phyloP scores from a whole-genome alignment of 176 grass and related monocot species.

The Avena eriantha region DNA sequence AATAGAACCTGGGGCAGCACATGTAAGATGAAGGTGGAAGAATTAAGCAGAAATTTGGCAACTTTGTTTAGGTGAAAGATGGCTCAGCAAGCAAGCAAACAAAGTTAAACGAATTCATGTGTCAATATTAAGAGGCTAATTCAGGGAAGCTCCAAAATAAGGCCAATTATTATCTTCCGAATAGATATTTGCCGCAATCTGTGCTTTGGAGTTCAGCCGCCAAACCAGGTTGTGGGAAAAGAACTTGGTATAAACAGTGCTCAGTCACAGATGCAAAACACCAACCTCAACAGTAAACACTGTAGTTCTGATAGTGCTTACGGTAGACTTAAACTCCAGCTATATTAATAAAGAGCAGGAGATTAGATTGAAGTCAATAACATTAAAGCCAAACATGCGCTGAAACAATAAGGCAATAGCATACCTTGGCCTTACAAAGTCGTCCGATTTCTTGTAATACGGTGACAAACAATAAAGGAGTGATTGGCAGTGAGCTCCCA shows the following conservation, averaged over 20 bases:
- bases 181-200: conserved; percentile 6
- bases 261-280: conserved; percentile 23
- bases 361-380: conserved; percentile 19
- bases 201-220: background rate
- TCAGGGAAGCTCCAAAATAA: conserved; percentile 7
- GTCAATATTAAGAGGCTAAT: conserved; percentile 25
- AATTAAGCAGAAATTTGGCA: conserved; percentile 36
- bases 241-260: conserved; percentile 5
- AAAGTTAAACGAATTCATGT: conserved; percentile 16
- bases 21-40: conserved; percentile 36
- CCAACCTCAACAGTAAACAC: conserved; percentile 89
- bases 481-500: conserved; percentile 46
- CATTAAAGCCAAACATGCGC: background rate
- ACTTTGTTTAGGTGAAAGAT: conserved; percentile 12
- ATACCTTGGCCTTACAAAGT: conserved; percentile 75
- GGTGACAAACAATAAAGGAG: conserved; percentile 63
- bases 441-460: conserved; percentile 87
- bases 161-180: conserved; percentile 14
- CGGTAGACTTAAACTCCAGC: conserved; percentile 84
- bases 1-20: conserved; percentile 75
- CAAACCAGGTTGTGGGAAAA: conserved; percentile 12
- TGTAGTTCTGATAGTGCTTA: conserved; percentile 59
- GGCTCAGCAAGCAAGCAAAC: conserved; percentile 19
- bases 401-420: conserved; percentile 29
- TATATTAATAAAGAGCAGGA: conserved; percentile 40